Evolutionary conservation across 495 filamentous ascomycete genomes (phyloP).

Genomic region (Sporormia fimetaria): DNA sequence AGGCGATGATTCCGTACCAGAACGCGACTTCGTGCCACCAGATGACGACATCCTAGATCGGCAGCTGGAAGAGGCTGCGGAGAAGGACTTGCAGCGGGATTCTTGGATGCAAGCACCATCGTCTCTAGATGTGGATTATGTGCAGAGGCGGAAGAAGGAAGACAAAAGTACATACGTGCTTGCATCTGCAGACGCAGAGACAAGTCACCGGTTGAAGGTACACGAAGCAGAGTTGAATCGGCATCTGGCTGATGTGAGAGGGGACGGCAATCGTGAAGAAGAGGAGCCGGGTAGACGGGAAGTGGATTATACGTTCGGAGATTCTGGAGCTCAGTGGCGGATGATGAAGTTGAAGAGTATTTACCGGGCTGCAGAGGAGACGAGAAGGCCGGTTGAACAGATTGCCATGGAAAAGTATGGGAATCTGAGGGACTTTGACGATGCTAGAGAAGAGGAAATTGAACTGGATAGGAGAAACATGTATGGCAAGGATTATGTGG

Average conservation of each 20-base stretch:
- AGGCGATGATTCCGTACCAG: slow-evolving; percentile 2
- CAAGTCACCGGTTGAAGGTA: slow-evolving; percentile 63
- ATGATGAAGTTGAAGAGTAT: slow-evolving; percentile 89
- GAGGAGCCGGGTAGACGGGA: slow-evolving; percentile 47
- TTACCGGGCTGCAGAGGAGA: slow-evolving; percentile 68
- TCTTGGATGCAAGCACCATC: slow-evolving; percentile 91
- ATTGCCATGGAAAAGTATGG: slow-evolving; percentile 75
- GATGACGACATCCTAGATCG: slow-evolving; percentile 33
- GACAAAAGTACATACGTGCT: slow-evolving; percentile 34
- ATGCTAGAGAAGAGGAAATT: slow-evolving; percentile 87
- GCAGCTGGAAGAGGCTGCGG: slow-evolving; percentile 17
- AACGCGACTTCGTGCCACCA: slow-evolving; percentile 26
- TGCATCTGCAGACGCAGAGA: slow-evolving; percentile 39
- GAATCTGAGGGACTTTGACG: slow-evolving; percentile 73
- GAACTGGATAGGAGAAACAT: slow-evolving; percentile 74
- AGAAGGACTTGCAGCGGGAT: slow-evolving; percentile 48
- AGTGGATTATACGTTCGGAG: slow-evolving; percentile 78
- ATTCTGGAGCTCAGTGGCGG: slow-evolving; percentile 80
- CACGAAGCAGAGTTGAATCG: slow-evolving; percentile 73
- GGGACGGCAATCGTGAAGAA: slow-evolving; percentile 36
- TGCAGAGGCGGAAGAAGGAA: slow-evolving; percentile 50
- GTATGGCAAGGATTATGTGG: slow-evolving; percentile 78
- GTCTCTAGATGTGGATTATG: slow-evolving; percentile 72
- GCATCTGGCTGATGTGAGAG: slow-evolving; percentile 53
- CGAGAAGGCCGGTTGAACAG: slow-evolving; percentile 58